A percentile compares a stretch with the other conserved stretches of the same genome.
Evolutionary conservation across 805 yeast species (phyloP).

Genomic region (Metschnikowia borealis): DNA sequence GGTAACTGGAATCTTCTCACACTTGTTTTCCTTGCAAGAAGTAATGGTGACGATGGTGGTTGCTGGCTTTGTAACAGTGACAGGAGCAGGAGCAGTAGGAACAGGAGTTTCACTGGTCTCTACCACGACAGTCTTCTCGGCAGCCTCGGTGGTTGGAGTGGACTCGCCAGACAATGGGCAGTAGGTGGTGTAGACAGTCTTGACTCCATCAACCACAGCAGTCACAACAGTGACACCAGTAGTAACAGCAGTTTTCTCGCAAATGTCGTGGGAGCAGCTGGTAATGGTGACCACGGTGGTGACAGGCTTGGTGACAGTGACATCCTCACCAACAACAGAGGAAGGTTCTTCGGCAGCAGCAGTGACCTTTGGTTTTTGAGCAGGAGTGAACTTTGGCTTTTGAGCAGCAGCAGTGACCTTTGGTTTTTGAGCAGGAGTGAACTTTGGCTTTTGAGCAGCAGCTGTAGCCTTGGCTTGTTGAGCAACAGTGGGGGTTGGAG

Average conservation of each 20-base stretch:
- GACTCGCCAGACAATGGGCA: slow-evolving; percentile 19
- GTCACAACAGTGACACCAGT: slow-evolving; percentile 26
- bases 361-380: neutral
- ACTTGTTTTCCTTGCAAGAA: slow-evolving; percentile 33
- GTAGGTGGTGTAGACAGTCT: slow-evolving; percentile 30
- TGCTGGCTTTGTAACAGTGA: neutral
- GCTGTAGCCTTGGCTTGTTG: neutral
- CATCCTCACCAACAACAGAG: slow-evolving; percentile 1
- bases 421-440: neutral
- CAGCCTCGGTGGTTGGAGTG: slow-evolving; percentile 15
- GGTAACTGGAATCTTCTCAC: slow-evolving; percentile 20
- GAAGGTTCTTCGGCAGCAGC: slow-evolving; percentile 1
- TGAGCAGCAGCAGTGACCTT: slow-evolving; percentile 4
- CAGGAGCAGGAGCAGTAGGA: neutral
- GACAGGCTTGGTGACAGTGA: slow-evolving; percentile 5
- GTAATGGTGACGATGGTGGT: slow-evolving; percentile 33
- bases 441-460: neutral
- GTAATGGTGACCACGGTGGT: slow-evolving; percentile 25
- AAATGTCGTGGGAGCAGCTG: slow-evolving; percentile 24
- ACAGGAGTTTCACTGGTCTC: neutral
- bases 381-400: neutral
- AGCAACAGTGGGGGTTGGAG: slow-evolving; percentile 2
- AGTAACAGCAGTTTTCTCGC: slow-evolving; percentile 25
- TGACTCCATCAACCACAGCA: slow-evolving; percentile 29
- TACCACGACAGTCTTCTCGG: slow-evolving; percentile 7